Base-by-base conservation (phyloP, 257 asterid genomes). In the Misopates orontium region DNA sequence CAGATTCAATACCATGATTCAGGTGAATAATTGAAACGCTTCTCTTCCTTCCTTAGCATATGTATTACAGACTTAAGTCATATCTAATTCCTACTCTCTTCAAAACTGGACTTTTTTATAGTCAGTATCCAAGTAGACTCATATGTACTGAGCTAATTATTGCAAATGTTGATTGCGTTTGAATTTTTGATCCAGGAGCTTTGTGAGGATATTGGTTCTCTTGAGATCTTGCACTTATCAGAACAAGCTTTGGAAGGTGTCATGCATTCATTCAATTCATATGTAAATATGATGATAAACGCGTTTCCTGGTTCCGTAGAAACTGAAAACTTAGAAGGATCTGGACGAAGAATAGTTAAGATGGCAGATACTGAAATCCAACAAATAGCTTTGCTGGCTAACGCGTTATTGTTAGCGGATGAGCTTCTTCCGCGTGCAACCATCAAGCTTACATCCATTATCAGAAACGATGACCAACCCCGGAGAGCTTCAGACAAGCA, bases 381-480 rank as follows among this genome's bases (percentile, higher is more conserved):
- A 24, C 96, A 91, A 66, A 65, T 82, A 62, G 84, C 91, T 48
- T 68, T 92, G 69, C 73, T 92, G 56, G 96, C 93, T 31, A 89
- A 92, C 53, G 98, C 91, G n/a, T 50, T 89, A 65, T 52, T 85
- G 66, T 71, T 92, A 58, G 84, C 95, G 0, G 96, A 92, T 39
- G 98, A 92, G 75, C 85, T 87, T 61, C 89, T 91, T 36, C 96
- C 97, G 1, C 95, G 93, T 45, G 97, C 96, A 53, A 75, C 87
- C 8, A 18, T 62, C 54, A 89, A 84, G 78, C 76, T 92, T 20
- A 74, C 80, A n/a, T 75, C 80, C 19, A 31, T 61, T 20, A 73
- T 55, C 23, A 71, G 78, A 64, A 70, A 55, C 10, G 90, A 80
- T 20, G 95, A 85, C 17, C 85, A 67, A 8, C 39, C 73, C 12